Evolutionary conservation across 2,329 filamentous ascomycete species (phyloP), one percentile per base, ranked within the genome.

Genomic region (Alternaria rosae): DNA sequence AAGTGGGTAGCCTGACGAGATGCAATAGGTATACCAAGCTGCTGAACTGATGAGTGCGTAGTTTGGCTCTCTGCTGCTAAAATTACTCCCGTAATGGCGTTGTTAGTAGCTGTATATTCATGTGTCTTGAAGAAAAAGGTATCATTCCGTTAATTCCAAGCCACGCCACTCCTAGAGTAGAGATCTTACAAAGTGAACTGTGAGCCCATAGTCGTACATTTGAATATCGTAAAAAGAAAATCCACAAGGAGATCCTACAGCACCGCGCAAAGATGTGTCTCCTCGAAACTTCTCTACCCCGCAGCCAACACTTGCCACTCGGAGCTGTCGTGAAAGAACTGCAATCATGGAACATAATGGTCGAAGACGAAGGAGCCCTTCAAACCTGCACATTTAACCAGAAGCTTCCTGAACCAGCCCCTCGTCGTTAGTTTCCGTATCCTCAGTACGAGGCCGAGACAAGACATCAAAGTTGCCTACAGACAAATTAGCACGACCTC

Each of bases 381-480:
- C 25, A 28, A 35, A 55, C 15, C 44, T n/a, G 12, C 11, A n/a
- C 17, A 10, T 61, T 51, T 70, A 75, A 48, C 59, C 59, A 48
- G 65, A 71, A 17, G 62, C 69, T 50, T 78, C 72, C 65, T 74
- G 70, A 8, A 79, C 71, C 11, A 78, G 59, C 17, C 76, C 76
- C 67, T 79, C 76, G 11, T 79, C 76, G 56, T 75, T 70, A 32
- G 67, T 54, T 56, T 76, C 71, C 20, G 54, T 45, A 9, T 69
- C 69, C 3, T 74, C 68, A 51, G n/a, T 61, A 51, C 68, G 70
- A 43, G 75, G 62, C 48, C 74, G 72, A 15, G 65, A 65, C 32
- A 79, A 61, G 55, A 79, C 72, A 21, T 79, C 77, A 52, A 78
- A 77, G 70, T 74, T 78, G 51, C 72, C 75, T 78, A 21, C 11